phyloP scores from a whole-genome alignment of 2,329 filamentous ascomycete genomes.

The Trichophyton schoenleinii region DNA sequence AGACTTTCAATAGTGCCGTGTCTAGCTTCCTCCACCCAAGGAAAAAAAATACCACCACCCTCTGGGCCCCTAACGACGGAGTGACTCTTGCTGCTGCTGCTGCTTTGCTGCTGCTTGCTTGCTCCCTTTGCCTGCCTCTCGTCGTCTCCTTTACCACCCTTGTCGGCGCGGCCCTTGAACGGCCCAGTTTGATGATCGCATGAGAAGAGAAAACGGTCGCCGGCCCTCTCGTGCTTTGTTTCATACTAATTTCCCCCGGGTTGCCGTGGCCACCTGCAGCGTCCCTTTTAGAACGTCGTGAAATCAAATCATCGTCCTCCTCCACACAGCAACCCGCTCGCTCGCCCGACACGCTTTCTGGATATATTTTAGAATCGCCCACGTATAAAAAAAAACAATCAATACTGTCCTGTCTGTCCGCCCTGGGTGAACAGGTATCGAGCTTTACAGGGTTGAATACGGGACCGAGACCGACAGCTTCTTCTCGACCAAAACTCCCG shows the following conservation, averaged over 20 bases:
- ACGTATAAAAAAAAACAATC: too few species aligned
- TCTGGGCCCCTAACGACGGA: background rate
- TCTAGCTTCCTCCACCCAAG: slow-evolving; percentile 1
- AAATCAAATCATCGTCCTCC: background rate
- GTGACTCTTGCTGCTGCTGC: background rate
- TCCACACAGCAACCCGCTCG: background rate
- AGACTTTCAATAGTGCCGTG: background rate
- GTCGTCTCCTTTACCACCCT: background rate
- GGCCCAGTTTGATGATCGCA: background rate
- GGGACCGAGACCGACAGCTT: background rate
- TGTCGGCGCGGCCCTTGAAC: background rate
- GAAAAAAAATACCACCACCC: background rate
- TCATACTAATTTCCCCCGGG: slow-evolving; percentile 1
- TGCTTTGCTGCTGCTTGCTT: background rate
- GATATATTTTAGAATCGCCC: too few species aligned
- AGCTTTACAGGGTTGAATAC: background rate
- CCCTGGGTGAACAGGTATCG: background rate
- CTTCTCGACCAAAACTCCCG: background rate
- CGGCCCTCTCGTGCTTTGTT: background rate
- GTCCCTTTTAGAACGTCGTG: background rate
- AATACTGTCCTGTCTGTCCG: too few species aligned
- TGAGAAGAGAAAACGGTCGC: background rate
- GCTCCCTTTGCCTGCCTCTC: background rate
- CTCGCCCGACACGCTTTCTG: background rate
- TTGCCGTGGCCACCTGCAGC: background rate